phyloP scores from a whole-genome alignment of 345 rosid genomes.

The Camelina sativa region DNA sequence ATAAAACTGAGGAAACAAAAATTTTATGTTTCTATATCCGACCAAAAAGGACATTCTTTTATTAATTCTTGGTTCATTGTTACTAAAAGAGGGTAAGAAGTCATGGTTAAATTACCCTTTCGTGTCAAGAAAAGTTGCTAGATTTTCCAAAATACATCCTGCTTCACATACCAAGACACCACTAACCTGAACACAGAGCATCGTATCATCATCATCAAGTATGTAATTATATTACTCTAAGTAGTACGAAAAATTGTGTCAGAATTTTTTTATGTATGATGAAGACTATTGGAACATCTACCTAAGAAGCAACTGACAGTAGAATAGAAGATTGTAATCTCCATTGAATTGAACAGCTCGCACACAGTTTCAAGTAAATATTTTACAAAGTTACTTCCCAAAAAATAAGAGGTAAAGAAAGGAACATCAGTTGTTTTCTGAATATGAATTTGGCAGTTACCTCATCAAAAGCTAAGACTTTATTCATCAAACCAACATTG shows the following conservation, averaged over 20 bases:
- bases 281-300: too few relatives aligned
- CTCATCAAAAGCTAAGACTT: constrained; percentile 76
- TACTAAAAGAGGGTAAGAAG: not conserved
- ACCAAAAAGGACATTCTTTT: constrained; percentile 10
- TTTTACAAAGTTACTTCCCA: too few relatives aligned
- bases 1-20: constrained; percentile 79
- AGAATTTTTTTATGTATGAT: too few relatives aligned
- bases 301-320: not conserved
- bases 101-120: constrained; percentile 61
- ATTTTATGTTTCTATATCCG: constrained; percentile 33
- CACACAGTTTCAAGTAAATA: not conserved
- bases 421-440: not conserved
- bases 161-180: constrained; percentile 96
- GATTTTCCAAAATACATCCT: constrained; percentile 94
- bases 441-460: constrained; percentile 42
- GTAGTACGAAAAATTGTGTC: too few relatives aligned
- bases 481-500: constrained; percentile 78
- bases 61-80: not conserved
- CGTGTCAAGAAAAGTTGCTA: constrained; percentile 73
- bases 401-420: too few relatives aligned
- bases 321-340: constrained; percentile 12
- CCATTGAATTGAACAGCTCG: constrained; percentile 8
- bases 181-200: constrained; percentile 62
- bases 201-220: constrained; percentile 16
- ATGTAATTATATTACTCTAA: not conserved